These are phyloP conservation scores for Ammopiptanthus mongolicus DNA, from an alignment of 306 rosid genomes.

Conservation along the genomic window DNA sequence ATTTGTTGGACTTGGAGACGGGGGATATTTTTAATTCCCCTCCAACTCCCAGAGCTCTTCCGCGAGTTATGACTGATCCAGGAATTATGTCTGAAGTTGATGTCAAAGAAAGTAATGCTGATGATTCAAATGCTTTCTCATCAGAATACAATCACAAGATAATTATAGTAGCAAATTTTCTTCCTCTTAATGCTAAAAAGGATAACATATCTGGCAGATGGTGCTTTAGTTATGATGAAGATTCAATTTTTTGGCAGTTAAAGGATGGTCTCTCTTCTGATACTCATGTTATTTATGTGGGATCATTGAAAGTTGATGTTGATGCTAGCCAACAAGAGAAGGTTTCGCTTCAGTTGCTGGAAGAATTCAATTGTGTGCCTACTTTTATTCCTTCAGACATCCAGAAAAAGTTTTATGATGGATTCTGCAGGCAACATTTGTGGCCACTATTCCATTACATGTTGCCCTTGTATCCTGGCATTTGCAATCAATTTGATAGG, in stretches of 20 bases:
- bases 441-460: slow-evolving; percentile 87
- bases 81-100: slow-evolving; percentile 47
- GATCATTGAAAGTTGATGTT: slow-evolving; percentile 59
- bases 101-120: slow-evolving; percentile 27
- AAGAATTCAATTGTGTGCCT: slow-evolving; percentile 75
- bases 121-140: slow-evolving; percentile 25
- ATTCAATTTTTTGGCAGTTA: slow-evolving; percentile 54
- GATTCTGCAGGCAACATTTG: slow-evolving; percentile 77
- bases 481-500: slow-evolving; percentile 61
- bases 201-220: slow-evolving; percentile 56
- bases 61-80: slow-evolving; percentile 46
- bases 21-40: slow-evolving; percentile 55
- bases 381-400: slow-evolving; percentile 63
- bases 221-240: slow-evolving; percentile 72
- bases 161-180: slow-evolving; percentile 62
- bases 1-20: slow-evolving; percentile 57
- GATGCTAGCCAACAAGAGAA: slow-evolving; percentile 63
- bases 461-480: slow-evolving; percentile 72
- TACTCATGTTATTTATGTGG: slow-evolving; percentile 56
- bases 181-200: slow-evolving; percentile 63
- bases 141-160: slow-evolving; percentile 38
- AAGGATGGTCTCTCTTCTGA: slow-evolving; percentile 61
- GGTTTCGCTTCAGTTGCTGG: slow-evolving; percentile 57
- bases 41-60: slow-evolving; percentile 51
- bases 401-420: slow-evolving; percentile 64